Base-by-base conservation (phyloP, 768 basidiomycete species). In the Tubosaeta sp. region DNA sequence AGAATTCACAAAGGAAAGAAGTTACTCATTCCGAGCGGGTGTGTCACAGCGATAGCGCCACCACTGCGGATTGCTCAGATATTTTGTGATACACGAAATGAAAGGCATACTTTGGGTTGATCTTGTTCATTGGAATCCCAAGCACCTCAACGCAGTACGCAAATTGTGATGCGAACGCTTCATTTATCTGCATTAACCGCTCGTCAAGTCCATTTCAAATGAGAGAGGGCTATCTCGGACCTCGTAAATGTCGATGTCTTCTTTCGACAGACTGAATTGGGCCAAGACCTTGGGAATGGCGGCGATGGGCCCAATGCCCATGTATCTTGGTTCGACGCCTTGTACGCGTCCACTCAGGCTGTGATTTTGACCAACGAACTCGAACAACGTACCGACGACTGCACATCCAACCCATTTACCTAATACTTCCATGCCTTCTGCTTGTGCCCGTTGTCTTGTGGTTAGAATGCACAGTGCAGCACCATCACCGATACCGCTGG, bases 161-260 rank as follows among this genome's bases (percentile, higher is more conserved):
- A 54, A 91, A 95, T 64, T 95, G 93, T 1, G 90, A 93, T 0
- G 91, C 92, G 55, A 95, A 95, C 1, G 93, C 93, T 69, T 94
- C 88, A 51, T 92, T 91, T 57, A 90, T 87, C 88, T 91, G 55
- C 11, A 53, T 6, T 22, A 33, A 43, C 25, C 13, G 3, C 39
- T 14, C 17, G 22, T 57, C 38, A 57, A 32, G 22, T 44, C 39
- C 48, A 44, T 48, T 27, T 43, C 13, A 14, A 32, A 38, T 1
- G 19, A 46, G 12, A 16, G 2, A 5, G 7, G 6, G 19, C 33
- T 16, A n/a, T 22, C 38, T 32, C 66, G 43, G 50, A 84, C 89
- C 77, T 91, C 89, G 65, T 79, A 91, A 13, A 91, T 67, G 54
- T 91, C 84, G 37, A 91, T 73, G 35, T 91, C 88, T 51, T 85